phyloP scores from a whole-genome alignment of 148 eudicot species.

The Silene uniflora region DNA sequence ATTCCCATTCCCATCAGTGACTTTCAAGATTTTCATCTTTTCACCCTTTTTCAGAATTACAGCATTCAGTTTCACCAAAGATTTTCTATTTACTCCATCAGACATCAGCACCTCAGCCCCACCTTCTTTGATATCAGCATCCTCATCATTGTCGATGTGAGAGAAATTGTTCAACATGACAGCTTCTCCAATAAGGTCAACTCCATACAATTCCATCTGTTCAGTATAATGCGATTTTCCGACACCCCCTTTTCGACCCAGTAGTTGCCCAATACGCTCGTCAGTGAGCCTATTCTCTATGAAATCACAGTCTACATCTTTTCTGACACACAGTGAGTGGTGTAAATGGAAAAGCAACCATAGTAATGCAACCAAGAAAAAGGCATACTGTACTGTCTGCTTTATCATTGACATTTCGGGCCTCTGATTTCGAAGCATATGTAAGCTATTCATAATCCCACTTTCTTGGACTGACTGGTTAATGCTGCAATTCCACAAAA shows the following conservation, averaged over 20 bases:
- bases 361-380: constrained; percentile 8
- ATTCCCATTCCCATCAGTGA: constrained; percentile 21
- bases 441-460: constrained; percentile 1
- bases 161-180: constrained; percentile 14
- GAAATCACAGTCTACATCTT: background rate
- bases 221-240: constrained; percentile 5
- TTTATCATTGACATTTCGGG: background rate
- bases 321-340: background rate
- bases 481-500: too few relatives aligned
- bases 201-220: constrained; percentile 16
- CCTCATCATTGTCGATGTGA: background rate
- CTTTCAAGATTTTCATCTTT: background rate
- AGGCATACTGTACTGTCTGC: constrained; percentile 16
- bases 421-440: background rate
- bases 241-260: constrained; percentile 28
- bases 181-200: constrained; percentile 18
- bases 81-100: background rate
- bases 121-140: background rate
- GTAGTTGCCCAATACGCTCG: background rate
- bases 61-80: constrained; percentile 15
- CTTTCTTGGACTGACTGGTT: too few relatives aligned
- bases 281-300: background rate
- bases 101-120: background rate
- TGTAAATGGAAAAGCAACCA: constrained; percentile 29
- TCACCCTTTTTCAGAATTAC: constrained; percentile 22